Evolutionary conservation across 768 basidiomycete genomes (phyloP), one percentile per base, ranked within the genome.

Genomic region (Amanita rubescens): DNA sequence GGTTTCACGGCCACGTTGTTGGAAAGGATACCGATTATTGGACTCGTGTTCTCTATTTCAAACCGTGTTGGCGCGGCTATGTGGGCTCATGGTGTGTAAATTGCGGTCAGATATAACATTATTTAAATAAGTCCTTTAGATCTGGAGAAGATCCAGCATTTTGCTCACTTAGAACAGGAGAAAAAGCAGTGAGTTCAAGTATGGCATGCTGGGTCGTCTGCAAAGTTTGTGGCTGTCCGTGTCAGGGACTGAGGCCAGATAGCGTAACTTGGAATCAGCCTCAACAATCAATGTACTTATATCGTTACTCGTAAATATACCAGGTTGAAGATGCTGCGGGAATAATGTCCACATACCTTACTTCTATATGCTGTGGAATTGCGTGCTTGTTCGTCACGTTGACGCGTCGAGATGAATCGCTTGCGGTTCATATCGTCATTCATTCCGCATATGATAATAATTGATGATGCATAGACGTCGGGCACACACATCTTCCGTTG

Each of bases 11-110:
- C 94, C 0, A 83, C 91, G 0, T 69, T 95, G 5, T 71, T 94
- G 2, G 94, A 96, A 67, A 76, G 78, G 1, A 69, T 95, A 0
- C 52, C 52, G 0, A 77, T 96, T 54, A 62, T 92, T 3, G 94
- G 94, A 0, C 69, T 95, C 4, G 67, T 87, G 9, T 91, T 95
- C 64, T 84, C 84, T 1, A 74, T 95, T 15, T 93, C 90, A 0
- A 94, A 95, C 64, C 77, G 90, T 5, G 79, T 95, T 22, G 93
- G 93, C 5, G 94, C 90, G 2, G 92, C 92, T 1, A 95, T 96
- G 94, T 96, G 92, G 87, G 87, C 89, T 4, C 82, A 85, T 57
- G 88, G 86, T 88, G 43, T 19, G 69, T 66, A 10, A 32, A 11
- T 43, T 22, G 30, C 7, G 15, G 22, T 41, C 14, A 38, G 12